phyloP scores from a whole-genome alignment of 116 monocot genomes.

The Thalassia testudinum region DNA sequence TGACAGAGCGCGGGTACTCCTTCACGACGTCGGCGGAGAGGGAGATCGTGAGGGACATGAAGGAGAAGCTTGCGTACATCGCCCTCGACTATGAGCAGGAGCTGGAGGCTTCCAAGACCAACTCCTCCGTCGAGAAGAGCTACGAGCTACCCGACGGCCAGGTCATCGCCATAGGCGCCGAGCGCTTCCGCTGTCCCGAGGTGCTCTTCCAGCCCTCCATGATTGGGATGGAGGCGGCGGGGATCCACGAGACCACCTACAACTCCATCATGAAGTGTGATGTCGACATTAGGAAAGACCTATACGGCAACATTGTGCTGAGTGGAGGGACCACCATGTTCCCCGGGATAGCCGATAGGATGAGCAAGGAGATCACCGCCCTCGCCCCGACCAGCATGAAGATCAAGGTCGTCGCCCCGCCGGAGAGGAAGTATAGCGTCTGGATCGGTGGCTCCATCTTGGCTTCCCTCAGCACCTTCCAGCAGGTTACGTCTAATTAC shows the following conservation, averaged over 20 bases:
- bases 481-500: conserved; percentile 9
- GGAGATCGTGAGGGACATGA: conserved; percentile 25
- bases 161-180: conserved; percentile 18
- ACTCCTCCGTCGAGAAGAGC: conserved; percentile 24
- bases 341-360: conserved; percentile 22
- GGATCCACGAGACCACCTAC: conserved; percentile 24
- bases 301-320: conserved; percentile 25
- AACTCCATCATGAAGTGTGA: conserved; percentile 30
- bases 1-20: conserved; percentile 16
- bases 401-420: conserved; percentile 30
- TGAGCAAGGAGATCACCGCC: conserved; percentile 31
- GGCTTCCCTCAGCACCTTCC: conserved; percentile 27
- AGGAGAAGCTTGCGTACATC: conserved; percentile 27
- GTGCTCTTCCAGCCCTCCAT: conserved; percentile 27
- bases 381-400: conserved; percentile 32
- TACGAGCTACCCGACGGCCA: conserved; percentile 26
- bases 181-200: conserved; percentile 22
- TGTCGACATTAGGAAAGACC: conserved; percentile 25
- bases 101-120: conserved; percentile 16
- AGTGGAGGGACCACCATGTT: conserved; percentile 30
- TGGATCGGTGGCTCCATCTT: conserved; percentile 29
- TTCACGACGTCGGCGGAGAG: conserved; percentile 20
- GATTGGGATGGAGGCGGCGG: conserved; percentile 21
- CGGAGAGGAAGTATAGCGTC: conserved; percentile 30
- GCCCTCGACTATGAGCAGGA: conserved; percentile 32